Evolutionary conservation across 495 filamentous ascomycete genomes (phyloP).

Genomic region (Podospora pseudocomata): DNA sequence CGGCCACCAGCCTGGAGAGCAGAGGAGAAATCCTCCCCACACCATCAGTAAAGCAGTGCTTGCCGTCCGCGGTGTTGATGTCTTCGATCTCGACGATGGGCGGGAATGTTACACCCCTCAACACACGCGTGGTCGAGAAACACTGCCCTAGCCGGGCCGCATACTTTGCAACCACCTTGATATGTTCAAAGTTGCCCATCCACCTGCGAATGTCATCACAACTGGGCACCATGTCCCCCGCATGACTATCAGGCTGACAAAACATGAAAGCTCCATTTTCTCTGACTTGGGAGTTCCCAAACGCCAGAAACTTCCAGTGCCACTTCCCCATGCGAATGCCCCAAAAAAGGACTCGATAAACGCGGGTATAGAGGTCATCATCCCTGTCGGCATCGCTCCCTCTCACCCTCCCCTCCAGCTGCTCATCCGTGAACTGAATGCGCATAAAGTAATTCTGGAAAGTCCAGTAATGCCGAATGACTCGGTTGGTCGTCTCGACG

Average conservation of each 20-base stretch:
- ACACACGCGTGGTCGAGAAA: constrained; percentile 84
- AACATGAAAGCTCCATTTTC: constrained; percentile 92
- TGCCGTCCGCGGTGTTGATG: constrained; percentile 67
- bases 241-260: constrained; percentile 40
- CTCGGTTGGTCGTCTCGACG: constrained; percentile 83
- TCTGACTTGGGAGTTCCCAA: constrained; percentile 91
- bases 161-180: constrained; percentile 76
- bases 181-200: constrained; percentile 86
- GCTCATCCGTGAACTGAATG: constrained; percentile 86
- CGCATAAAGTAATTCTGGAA: constrained; percentile 82
- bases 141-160: constrained; percentile 87
- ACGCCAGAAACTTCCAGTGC: constrained; percentile 87
- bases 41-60: constrained; percentile 80
- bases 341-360: constrained; percentile 65
- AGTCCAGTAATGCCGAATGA: constrained; percentile 67
- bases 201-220: constrained; percentile 75
- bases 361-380: constrained; percentile 69
- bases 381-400: constrained; percentile 48
- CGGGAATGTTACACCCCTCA: constrained; percentile 46
- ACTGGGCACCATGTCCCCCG: constrained; percentile 50
- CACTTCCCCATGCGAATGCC: constrained; percentile 80
- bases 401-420: constrained; percentile 42
- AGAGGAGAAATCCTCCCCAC: constrained; percentile 86
- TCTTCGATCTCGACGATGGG: constrained; percentile 54
- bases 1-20: constrained; percentile 64